Evolutionary conservation across 1,284 basidiomycete genomes (phyloP).

Genomic region (Sanguinoderma infundibulare): DNA sequence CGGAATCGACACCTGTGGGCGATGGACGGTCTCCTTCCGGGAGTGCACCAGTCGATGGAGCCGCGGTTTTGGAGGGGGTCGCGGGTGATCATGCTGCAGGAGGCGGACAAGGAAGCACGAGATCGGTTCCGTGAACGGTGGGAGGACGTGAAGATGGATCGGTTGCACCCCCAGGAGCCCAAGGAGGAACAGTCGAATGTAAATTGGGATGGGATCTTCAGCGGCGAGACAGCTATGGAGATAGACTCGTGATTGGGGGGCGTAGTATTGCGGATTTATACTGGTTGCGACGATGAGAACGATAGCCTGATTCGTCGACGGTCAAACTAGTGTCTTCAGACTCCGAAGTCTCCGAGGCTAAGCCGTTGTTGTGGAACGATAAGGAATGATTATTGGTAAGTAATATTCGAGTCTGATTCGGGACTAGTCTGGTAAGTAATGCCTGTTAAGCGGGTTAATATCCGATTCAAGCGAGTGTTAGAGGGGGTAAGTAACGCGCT

Average conservation of each 20-base stretch:
- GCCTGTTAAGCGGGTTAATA: neutral
- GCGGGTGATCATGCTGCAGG: slow-evolving; percentile 58
- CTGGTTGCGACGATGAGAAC: neutral
- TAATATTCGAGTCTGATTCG: neutral
- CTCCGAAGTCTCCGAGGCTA: neutral
- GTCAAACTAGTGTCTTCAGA: neutral
- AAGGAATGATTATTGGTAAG: slow-evolving; percentile 14
- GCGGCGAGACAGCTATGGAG: slow-evolving; percentile 11
- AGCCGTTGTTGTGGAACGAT: neutral
- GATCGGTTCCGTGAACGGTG: slow-evolving; percentile 23
- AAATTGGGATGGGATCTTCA: neutral
- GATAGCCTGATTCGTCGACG: neutral
- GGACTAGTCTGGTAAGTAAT: slow-evolving; percentile 3
- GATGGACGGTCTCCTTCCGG: slow-evolving; percentile 67
- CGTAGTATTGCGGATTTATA: slow-evolving; percentile 8
- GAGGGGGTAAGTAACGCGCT: slow-evolving; percentile 7
- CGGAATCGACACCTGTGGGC: slow-evolving; percentile 60
- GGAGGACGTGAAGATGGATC: slow-evolving; percentile 25
- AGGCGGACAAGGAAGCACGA: slow-evolving; percentile 55
- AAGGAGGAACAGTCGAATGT: neutral
- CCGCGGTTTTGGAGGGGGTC: slow-evolving; percentile 55
- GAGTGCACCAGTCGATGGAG: slow-evolving; percentile 67
- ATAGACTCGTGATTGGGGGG: slow-evolving; percentile 10
- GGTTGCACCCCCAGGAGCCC: slow-evolving; percentile 16
- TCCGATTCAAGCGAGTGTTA: neutral